Conservation (phyloP, 345 rosid species). For the Iberis pinnata region DNA sequence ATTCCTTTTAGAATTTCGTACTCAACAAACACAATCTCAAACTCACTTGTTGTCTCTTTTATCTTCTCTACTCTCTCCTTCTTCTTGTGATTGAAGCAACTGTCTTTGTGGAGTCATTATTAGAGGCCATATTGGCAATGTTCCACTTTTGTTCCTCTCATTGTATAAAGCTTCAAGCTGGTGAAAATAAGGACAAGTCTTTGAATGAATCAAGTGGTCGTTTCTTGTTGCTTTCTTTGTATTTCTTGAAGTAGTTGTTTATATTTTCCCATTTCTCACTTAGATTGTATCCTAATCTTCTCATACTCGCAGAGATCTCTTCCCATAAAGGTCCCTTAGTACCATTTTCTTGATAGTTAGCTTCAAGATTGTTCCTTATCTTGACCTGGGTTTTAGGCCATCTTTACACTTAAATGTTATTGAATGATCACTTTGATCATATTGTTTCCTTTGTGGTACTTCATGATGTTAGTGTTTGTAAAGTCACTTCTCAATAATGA, state of each 20-base stretch:
- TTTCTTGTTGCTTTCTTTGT: constrained; percentile 65
- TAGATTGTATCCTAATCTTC: constrained; percentile 56
- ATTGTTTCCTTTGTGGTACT: constrained; percentile 19
- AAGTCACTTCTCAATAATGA: no score
- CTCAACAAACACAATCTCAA: constrained; percentile 55
- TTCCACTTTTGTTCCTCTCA: constrained; percentile 39
- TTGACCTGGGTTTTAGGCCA: constrained; percentile 82
- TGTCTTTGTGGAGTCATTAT: constrained; percentile 65
- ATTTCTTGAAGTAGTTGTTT: constrained; percentile 92
- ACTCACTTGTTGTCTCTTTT: constrained; percentile 43
- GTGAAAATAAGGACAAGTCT: constrained; percentile 81
- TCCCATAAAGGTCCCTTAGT: constrained; percentile 89
- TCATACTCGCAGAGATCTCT: constrained; percentile 66
- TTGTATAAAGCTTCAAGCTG: constrained; percentile 65
- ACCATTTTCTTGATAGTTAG: constrained; percentile 51
- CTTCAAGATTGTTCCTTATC: constrained; percentile 51
- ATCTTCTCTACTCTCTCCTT: constrained; percentile 36
- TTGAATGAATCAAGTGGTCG: constrained; percentile 65
- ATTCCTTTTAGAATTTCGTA: no score
- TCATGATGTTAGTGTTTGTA: no score
- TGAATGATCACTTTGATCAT: constrained; percentile 15
- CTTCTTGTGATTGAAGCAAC: constrained; percentile 44
- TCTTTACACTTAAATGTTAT: constrained; percentile 31
- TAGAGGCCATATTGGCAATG: constrained; percentile 34
- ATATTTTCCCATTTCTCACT: constrained; percentile 91